A percentile compares a stretch with the other conserved stretches of the same genome.
Conservation (phyloP, 768 basidiomycete genomes). For the Clavaria fumosa region DNA sequence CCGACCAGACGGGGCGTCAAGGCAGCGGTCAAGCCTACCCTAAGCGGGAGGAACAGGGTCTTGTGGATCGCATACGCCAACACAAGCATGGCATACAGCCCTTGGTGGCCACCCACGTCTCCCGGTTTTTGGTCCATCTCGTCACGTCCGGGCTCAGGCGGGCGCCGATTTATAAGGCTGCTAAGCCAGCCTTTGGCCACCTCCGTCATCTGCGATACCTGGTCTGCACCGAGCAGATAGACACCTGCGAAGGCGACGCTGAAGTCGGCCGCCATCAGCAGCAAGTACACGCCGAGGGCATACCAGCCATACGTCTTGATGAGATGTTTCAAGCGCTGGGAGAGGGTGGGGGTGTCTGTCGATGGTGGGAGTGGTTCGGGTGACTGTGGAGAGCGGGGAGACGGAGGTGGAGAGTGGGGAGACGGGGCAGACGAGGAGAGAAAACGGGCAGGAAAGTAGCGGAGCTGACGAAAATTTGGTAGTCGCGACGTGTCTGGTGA, state of each 20-base stretch:
- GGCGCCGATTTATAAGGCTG: slow-evolving; percentile 31
- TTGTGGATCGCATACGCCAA: slow-evolving; percentile 96
- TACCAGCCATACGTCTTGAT: slow-evolving; percentile 94
- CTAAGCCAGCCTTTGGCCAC: slow-evolving; percentile 36
- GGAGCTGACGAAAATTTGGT: slow-evolving; percentile 30
- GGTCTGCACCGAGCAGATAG: slow-evolving; percentile 79
- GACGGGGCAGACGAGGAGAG: too few species aligned
- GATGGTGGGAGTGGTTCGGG: slow-evolving; percentile 7
- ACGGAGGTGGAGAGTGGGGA: slow-evolving; percentile 12
- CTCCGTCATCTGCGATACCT: slow-evolving; percentile 56
- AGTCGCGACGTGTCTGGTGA: slow-evolving; percentile 17
- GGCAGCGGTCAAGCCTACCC: slow-evolving; percentile 79
- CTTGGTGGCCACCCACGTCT: slow-evolving; percentile 41
- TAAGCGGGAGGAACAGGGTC: slow-evolving; percentile 75
- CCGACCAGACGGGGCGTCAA: slow-evolving; percentile 75
- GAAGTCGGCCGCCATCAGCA: slow-evolving; percentile 68
- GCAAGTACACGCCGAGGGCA: slow-evolving; percentile 78
- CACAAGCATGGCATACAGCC: slow-evolving; percentile 82
- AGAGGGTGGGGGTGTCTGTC: slow-evolving; percentile 26
- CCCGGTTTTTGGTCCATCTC: slow-evolving; percentile 25
- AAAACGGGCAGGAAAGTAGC: slow-evolving; percentile 32
- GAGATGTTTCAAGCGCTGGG: slow-evolving; percentile 63
- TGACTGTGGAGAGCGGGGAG: slow-evolving; percentile 5
- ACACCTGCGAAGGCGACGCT: slow-evolving; percentile 70
- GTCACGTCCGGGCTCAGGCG: slow-evolving; percentile 52